Evolutionary conservation across 2,329 filamentous ascomycete species (phyloP).

Genomic region (Arachnopeziza araneosa): DNA sequence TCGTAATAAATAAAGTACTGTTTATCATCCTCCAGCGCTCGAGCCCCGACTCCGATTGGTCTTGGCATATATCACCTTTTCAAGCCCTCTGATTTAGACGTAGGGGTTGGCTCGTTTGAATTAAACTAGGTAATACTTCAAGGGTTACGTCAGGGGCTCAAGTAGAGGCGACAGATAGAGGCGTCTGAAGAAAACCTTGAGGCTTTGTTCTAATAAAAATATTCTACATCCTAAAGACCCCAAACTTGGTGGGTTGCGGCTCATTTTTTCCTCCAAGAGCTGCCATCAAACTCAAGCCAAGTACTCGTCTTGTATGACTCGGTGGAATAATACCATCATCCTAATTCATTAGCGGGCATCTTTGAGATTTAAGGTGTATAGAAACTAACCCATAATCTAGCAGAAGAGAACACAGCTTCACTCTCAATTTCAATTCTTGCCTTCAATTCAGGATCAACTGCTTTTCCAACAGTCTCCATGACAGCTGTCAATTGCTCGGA

Average conservation of each 20-base stretch:
- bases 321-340: slow-evolving; percentile 78
- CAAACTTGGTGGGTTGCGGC: slow-evolving; percentile 61
- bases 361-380: neutral
- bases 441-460: slow-evolving; percentile 73
- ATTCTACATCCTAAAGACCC: slow-evolving; percentile 73
- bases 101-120: too few species aligned
- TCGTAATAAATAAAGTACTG: too few species aligned
- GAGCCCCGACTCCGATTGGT: too few species aligned
- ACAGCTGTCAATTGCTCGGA: slow-evolving; percentile 85
- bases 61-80: too few species aligned
- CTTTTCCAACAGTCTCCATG: slow-evolving; percentile 90
- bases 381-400: slow-evolving; percentile 68
- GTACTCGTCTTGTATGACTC: slow-evolving; percentile 65
- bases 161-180: neutral
- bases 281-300: slow-evolving; percentile 67
- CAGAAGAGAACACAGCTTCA: slow-evolving; percentile 81
- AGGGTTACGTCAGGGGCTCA: too few species aligned
- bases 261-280: slow-evolving; percentile 64
- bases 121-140: too few species aligned
- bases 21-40: too few species aligned
- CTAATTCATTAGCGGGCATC: slow-evolving; percentile 32
- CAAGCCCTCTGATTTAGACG: too few species aligned
- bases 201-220: neutral
- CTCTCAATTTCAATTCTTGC: slow-evolving; percentile 85
- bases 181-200: neutral